Base-by-base conservation (phyloP, 768 basidiomycete species). In the Pulveroboletus ravenelii region DNA sequence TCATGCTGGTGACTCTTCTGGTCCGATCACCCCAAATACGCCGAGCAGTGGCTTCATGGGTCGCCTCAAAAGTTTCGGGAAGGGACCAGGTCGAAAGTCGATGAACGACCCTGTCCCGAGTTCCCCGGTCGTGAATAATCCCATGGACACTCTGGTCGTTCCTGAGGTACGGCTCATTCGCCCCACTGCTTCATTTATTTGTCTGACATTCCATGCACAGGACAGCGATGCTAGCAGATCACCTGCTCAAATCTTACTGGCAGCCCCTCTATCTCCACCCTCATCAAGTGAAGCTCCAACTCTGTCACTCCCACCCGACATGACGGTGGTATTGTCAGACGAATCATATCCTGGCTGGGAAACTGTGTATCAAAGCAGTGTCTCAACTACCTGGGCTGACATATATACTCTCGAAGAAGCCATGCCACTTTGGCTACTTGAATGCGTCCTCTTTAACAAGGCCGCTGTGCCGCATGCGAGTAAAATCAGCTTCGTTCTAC, bases 401-500 rank as follows among this genome's bases (percentile, higher is more conserved):
- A 58, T 72, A 47, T 66, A 71, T 36, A 54, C 65, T 13, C 72
- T 97, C 32, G 93, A 96, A 68, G 80, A 83, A 59, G 76, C 72
- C 35, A 82, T 92, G 75, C 95, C 95, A 3, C 62, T 84, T 56
- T 98, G 95, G 95, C 70, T 96, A 42, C 71, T 92, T 45, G 91
- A 97, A 65, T 95, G 87, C 59, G 69, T 97, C 35, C 74, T 97
- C 35, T 69, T 82, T 13, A 86, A 87, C 56, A 82, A 79, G 62
- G 70, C 75, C 48, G 70, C 78, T 13, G 56, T 76, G 25, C 61
- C 74, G 0, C 78, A 81, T 14, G 72, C 78, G 6, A 72, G 78
- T 45, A 99, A 98, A 72, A 64, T 97, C 39, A 90, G 92, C 58
- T 99, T 98, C 64, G 81, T 95, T 17, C 69, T 99, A 34, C 72